Percentiles rank a stretch among this genome's conserved stretches.
Evolutionary conservation across 371 early-diverging fungal genomes (phyloP).

Genomic region (Rhizopus delemar): DNA sequence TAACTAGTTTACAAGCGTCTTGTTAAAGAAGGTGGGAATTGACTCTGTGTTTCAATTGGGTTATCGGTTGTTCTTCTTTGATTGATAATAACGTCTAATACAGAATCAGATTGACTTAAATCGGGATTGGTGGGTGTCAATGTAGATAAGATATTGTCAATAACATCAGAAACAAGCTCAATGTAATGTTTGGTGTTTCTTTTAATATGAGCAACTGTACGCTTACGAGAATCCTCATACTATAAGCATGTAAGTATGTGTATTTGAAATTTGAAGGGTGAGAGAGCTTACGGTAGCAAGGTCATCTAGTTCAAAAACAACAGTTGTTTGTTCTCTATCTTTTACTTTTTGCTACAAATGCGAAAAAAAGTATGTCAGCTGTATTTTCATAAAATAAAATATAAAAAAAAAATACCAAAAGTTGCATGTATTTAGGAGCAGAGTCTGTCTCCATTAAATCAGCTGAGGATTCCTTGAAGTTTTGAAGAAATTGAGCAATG

Average conservation of each 20-base stretch:
- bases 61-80: conserved; percentile 81
- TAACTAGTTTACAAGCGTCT: conserved; percentile 75
- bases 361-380: neutral
- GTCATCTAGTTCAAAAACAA: conserved; percentile 66
- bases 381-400: neutral
- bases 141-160: conserved; percentile 38
- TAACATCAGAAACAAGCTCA: conserved; percentile 73
- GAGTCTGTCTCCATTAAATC: conserved; percentile 35
- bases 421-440: conserved; percentile 31
- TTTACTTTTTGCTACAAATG: conserved; percentile 59
- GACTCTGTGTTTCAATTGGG: conserved; percentile 41
- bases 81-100: conserved; percentile 87
- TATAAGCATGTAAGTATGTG: conserved; percentile 2
- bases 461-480: conserved; percentile 26
- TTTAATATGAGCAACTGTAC: conserved; percentile 65
- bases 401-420: conserved; percentile 28
- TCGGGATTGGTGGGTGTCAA: conserved; percentile 71
- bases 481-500: conserved; percentile 29
- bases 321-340: conserved; percentile 56
- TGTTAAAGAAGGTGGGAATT: conserved; percentile 82
- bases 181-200: conserved; percentile 86
- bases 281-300: conserved; percentile 45
- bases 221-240: conserved; percentile 36
- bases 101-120: conserved; percentile 73
- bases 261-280: neutral